Base-by-base conservation (phyloP, 148 eudicot species). In the Selenicereus undatus region DNA sequence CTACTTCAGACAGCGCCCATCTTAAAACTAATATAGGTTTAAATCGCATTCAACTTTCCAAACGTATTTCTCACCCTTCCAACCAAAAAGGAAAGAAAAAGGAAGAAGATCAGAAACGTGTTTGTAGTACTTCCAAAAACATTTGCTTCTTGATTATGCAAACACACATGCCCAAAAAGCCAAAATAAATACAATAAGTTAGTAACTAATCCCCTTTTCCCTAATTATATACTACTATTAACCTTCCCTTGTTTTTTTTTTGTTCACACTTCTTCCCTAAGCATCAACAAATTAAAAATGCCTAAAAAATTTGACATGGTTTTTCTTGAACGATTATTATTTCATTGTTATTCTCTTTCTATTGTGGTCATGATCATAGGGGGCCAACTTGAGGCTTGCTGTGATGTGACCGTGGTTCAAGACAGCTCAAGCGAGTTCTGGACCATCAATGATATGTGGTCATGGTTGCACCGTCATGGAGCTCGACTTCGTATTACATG, bases 391-490 rank as follows among this genome's bases (percentile, higher is more conserved):
- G 58, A 74, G 8, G 77, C 32, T 11, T 45, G n/a, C n/a, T 74
- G 77, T 50, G 30, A 45, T n/a, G 77, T 74, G 58, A 74, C 35
- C 11, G 77, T 74, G 58, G 77, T 62, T 74, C 54, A 50, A 50
- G 77, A 74, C 21, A 62, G 77, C n/a, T 32, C 77, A 10, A 62
- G 77, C n/a, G n/a, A 50, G 6, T 74, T 16, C 35, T 48, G 77
- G 77, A 48, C 32, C 58, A 11, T 74, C 54, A 50, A 74, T 50
- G 77, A 74, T n/a, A n/a, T 1, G 77, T 62, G 50, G 77, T 74
- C 3, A 45, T 50, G 77, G 77, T 32, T 43, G 77, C 77, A n/a
- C 77, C 77, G 48, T n/a, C 60, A 21, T 74, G 26, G 32, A 74
- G 56, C 6, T 16, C 22, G 30, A 74, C 26, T 32, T 14, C 8